Evolutionary conservation across 176 grass and related monocot species (phyloP).

Genomic region (Phragmites australis): DNA sequence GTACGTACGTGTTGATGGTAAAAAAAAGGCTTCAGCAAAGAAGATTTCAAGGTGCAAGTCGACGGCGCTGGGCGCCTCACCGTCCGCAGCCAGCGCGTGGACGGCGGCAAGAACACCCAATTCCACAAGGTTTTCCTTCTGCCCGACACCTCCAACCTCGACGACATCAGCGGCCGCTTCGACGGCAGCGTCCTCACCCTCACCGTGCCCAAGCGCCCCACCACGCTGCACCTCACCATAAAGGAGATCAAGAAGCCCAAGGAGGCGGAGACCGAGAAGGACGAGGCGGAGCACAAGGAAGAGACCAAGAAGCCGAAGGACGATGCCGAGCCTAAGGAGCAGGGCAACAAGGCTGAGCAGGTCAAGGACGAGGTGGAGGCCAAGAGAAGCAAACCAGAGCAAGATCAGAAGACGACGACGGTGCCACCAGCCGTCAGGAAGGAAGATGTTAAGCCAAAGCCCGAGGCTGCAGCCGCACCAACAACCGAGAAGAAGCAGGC

Average conservation of each 20-base stretch:
- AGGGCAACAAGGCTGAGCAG: background rate
- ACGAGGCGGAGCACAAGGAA: background rate
- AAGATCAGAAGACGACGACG: background rate
- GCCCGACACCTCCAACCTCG: conserved; percentile 41
- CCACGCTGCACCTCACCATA: too few species aligned
- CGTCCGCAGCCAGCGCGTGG: conserved; percentile 39
- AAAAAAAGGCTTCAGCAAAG: conserved; percentile 55
- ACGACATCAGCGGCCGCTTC: conserved; percentile 50
- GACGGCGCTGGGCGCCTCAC: conserved; percentile 55
- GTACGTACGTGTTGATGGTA: background rate
- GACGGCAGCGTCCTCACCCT: conserved; percentile 43
- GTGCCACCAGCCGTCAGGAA: background rate
- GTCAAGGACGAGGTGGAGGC: background rate
- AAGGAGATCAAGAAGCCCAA: background rate
- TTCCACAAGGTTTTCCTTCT: conserved; percentile 56
- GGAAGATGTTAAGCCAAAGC: conserved; percentile 3
- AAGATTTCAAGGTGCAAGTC: conserved; percentile 63
- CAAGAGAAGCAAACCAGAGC: conserved; percentile 5
- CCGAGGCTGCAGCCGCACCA: background rate
- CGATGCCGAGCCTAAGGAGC: background rate
- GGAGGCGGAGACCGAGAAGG: background rate
- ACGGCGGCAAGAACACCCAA: conserved; percentile 2
- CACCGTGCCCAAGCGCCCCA: conserved; percentile 43
- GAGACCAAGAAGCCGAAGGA: background rate
- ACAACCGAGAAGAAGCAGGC: background rate